phyloP scores from a whole-genome alignment of 805 yeast species.

The Saccharomyces paradoxus region DNA sequence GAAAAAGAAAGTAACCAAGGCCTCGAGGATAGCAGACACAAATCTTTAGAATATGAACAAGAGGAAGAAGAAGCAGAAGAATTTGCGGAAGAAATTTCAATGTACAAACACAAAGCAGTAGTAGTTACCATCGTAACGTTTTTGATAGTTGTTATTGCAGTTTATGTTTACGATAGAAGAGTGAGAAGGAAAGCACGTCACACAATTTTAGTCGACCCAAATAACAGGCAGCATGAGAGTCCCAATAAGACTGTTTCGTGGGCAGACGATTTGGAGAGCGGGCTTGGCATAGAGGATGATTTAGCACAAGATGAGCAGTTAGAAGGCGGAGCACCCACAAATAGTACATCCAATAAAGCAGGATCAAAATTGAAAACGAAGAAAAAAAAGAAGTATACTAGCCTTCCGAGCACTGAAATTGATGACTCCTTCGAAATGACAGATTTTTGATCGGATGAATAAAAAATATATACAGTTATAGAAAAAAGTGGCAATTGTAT shows the following conservation, averaged over 20 bases:
- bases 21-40: conserved; percentile 4
- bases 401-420: conserved; percentile 15
- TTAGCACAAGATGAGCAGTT: conserved; percentile 11
- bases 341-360: not conserved
- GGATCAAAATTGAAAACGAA: not conserved
- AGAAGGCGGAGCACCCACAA: not conserved
- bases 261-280: conserved; percentile 31
- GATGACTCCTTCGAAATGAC: conserved; percentile 23
- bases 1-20: conserved; percentile 14
- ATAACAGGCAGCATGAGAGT: conserved; percentile 10
- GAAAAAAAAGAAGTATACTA: conserved; percentile 14
- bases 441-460: conserved; percentile 4
- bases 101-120: not conserved
- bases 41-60: conserved; percentile 3
- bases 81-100: conserved; percentile 3
- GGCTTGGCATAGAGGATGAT: conserved; percentile 5
- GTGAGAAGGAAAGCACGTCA: conserved; percentile 2
- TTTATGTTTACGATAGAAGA: conserved; percentile 9
- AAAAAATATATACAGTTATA: too few relatives aligned
- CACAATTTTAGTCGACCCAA: conserved; percentile 16
- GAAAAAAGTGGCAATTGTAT: too few relatives aligned
- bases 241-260: conserved; percentile 31
- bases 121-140: conserved; percentile 4
- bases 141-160: conserved; percentile 6
- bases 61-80: conserved; percentile 5